Percentiles rank a stretch among this genome's conserved stretches.
Conservation (phyloP, 2,329 filamentous ascomycete species). For the Phaeosphaeriaceae sp. region DNA sequence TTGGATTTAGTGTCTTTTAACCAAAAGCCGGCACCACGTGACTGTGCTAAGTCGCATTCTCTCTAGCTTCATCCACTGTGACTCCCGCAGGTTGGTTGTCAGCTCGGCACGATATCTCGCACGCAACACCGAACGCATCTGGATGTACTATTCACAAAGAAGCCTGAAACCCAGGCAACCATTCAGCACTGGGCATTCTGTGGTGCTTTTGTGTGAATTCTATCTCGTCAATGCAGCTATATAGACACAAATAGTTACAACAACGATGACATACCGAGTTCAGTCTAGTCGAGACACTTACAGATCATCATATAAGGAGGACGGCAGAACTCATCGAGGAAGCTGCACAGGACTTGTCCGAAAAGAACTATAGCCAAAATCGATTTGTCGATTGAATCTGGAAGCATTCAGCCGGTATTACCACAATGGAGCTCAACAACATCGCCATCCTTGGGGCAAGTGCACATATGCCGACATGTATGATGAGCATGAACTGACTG, state of each 20-base stretch:
- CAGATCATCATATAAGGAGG: neutral
- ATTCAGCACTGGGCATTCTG: neutral
- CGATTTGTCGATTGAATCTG: too few relatives aligned
- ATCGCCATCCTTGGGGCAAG: slow-evolving; percentile 45
- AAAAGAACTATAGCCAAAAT: too few relatives aligned
- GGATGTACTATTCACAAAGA: neutral
- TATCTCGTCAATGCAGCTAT: neutral
- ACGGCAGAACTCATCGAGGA: neutral
- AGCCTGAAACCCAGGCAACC: slow-evolving; percentile 6
- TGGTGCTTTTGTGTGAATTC: neutral
- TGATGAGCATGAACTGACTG: slow-evolving; percentile 1
- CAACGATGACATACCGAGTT: neutral
- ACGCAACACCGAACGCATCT: neutral
- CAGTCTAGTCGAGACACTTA: neutral
- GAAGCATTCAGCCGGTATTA: too few relatives aligned
- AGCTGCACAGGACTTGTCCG: too few relatives aligned
- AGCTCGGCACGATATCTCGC: slow-evolving; percentile 10
- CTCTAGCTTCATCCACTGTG: neutral
- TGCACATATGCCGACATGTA: neutral
- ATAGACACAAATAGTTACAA: neutral
- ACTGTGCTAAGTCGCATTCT: too few relatives aligned
- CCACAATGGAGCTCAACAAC: slow-evolving; percentile 42
- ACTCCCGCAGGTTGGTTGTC: neutral
- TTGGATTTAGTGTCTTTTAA: too few relatives aligned
- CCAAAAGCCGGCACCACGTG: neutral